Evolutionary conservation across 1,139 yeast genomes (phyloP), one percentile per base, ranked within the genome.

Genomic region (Meyerozyma smithsonii): DNA sequence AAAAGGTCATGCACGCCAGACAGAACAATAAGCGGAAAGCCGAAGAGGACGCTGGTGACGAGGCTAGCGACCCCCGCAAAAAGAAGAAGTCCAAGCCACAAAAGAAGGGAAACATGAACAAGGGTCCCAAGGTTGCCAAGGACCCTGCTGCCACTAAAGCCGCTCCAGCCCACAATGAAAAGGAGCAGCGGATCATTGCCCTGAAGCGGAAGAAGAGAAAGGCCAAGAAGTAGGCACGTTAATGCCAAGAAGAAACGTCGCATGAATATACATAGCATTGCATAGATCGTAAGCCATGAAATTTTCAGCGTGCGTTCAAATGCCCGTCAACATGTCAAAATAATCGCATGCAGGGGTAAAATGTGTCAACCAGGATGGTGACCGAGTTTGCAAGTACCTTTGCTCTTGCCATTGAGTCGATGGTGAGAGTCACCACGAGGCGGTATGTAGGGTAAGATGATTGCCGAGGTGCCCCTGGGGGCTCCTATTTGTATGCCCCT

Each of bases 121-220:
- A 72, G 56, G 79, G 76, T 14, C 49, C 50, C 4, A 46, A 52
- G 42, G 48, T 46, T 32, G 47, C 50, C 21, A 26, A 14, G 30
- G 10, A 4, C 12, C n/a, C 25, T 23, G 25, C 10, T 11, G n/a
- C 25, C 25, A 23, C 10, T 12, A 46, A 51, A 20, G 36, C 40
- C 7, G 39, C 42, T 12, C 26, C 42, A 8, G 49, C 49, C 33
- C 43, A 39, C 5, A 47, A 48, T 4, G 80, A 75, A 35, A 77
- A 76, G 46, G 72, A 78, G 23, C 82, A 79, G 55, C 72, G 78
- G 49, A 63, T 84, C 40, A 81, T 83, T 48, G 87, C 84, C 32
- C 67, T 74, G 51, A 85, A 84, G 61, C 78, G 92, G 59, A 83
- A 72, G 65, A 78, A 79, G 65, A 83, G 77, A 67, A 77, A 74